These are phyloP conservation scores for Polygonum aviculare DNA, from an alignment of 148 eudicot species.

Conservation along the genomic window DNA sequence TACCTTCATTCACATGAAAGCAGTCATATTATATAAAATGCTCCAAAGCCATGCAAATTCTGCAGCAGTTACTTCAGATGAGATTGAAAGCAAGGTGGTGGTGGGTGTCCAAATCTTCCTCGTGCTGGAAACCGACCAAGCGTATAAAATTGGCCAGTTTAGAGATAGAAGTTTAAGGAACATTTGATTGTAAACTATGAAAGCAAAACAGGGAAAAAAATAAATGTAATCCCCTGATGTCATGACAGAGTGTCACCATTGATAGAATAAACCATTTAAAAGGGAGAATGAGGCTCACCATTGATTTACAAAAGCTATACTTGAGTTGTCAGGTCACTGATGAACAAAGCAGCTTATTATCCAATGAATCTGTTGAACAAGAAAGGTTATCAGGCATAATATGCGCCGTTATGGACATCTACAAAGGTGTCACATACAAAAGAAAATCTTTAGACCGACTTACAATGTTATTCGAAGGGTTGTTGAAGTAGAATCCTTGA, in stretches of 20 bases:
- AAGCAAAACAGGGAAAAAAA: no score
- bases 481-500: slow-evolving; percentile 69
- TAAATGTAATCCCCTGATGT: no score
- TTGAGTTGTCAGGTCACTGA: slow-evolving; percentile 20
- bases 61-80: no score
- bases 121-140: no score
- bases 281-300: background rate
- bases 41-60: no score
- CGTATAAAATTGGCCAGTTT: background rate
- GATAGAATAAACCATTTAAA: no score
- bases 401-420: background rate
- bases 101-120: no score
- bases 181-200: no score
- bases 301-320: background rate
- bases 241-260: no score
- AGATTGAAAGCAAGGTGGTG: no score
- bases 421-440: background rate
- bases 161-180: background rate
- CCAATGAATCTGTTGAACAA: slow-evolving; percentile 48
- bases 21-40: background rate
- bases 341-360: slow-evolving; percentile 40
- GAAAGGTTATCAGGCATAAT: background rate
- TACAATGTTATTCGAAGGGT: slow-evolving; percentile 65
- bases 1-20: background rate
- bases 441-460: slow-evolving; percentile 19